Conservation (phyloP, 2,329 filamentous ascomycete species). For the Fusarium nelsonii region DNA sequence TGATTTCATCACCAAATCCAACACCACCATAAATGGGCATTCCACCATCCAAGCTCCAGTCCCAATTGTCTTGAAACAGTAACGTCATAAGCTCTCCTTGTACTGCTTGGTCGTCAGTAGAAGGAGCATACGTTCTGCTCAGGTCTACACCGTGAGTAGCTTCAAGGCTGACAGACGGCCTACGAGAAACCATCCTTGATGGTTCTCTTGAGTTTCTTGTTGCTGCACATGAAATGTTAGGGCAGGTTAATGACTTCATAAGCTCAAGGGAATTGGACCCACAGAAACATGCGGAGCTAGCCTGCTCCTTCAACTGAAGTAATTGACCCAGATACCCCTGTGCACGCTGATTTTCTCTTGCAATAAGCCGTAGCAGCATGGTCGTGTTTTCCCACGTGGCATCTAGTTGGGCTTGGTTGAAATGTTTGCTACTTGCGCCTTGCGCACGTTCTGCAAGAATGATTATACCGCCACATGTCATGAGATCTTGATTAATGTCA, state of each 20-base stretch:
- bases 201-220: background rate
- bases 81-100: background rate
- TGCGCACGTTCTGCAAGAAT: background rate
- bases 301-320: background rate
- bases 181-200: background rate
- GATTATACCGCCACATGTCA: constrained; percentile 6
- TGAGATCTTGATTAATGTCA: background rate
- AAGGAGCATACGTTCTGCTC: fast-evolving
- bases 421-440: background rate
- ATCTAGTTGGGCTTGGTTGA: constrained; percentile 3
- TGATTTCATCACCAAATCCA: constrained; percentile 1
- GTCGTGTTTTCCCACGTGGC: constrained; percentile 9
- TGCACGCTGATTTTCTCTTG: background rate
- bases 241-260: fast-evolving
- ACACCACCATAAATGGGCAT: constrained; percentile 8
- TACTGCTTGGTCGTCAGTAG: background rate
- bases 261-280: background rate
- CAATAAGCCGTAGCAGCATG: background rate
- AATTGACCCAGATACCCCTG: background rate
- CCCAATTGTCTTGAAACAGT: constrained; percentile 1
- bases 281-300: background rate
- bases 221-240: background rate
- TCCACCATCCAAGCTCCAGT: constrained; percentile 7
- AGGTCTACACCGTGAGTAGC: background rate
- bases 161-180: background rate